Conservation (phyloP, 164 flowering plant species). For the Vitis rotundifolia region DNA sequence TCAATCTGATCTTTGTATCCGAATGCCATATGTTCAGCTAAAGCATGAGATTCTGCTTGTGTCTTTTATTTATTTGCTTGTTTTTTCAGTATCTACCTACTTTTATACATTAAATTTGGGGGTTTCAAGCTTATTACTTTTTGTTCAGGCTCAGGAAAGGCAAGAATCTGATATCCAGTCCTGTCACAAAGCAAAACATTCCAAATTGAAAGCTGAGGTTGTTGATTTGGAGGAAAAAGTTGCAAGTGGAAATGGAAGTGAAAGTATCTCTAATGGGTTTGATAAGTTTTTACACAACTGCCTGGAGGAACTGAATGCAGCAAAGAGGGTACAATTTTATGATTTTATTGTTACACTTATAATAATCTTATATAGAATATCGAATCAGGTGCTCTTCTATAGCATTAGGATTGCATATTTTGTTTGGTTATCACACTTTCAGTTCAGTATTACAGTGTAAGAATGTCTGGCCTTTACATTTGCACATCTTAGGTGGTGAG, state of each 20-base stretch:
- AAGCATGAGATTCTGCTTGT: not conserved
- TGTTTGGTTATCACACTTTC: not conserved
- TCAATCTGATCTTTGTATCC: not conserved
- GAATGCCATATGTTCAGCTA: not conserved
- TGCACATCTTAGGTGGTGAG: too few species aligned
- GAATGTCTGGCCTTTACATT: too few species aligned
- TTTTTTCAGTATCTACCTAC: not conserved
- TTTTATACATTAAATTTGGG: not conserved
- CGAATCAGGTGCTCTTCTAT: not conserved
- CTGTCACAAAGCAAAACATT: slow-evolving; percentile 16
- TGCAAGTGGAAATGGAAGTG: slow-evolving; percentile 17
- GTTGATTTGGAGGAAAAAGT: slow-evolving; percentile 38
- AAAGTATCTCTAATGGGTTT: slow-evolving; percentile 16
- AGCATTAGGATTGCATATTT: not conserved
- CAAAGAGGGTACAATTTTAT: slow-evolving; percentile 46
- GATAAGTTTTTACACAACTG: slow-evolving; percentile 28
- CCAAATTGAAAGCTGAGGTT: slow-evolving; percentile 45
- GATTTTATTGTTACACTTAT: not conserved
- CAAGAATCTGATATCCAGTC: slow-evolving; percentile 42
- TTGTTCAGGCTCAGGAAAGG: slow-evolving; percentile 43
- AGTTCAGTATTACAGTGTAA: too few species aligned
- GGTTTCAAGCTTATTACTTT: not conserved
- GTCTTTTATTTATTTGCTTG: not conserved
- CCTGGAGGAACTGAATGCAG: slow-evolving; percentile 37
- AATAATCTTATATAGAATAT: not conserved